Percentiles rank a stretch among this genome's conserved stretches.
Evolutionary conservation across 2,329 filamentous ascomycete species (phyloP).

Genomic region (Penicillium sp.): DNA sequence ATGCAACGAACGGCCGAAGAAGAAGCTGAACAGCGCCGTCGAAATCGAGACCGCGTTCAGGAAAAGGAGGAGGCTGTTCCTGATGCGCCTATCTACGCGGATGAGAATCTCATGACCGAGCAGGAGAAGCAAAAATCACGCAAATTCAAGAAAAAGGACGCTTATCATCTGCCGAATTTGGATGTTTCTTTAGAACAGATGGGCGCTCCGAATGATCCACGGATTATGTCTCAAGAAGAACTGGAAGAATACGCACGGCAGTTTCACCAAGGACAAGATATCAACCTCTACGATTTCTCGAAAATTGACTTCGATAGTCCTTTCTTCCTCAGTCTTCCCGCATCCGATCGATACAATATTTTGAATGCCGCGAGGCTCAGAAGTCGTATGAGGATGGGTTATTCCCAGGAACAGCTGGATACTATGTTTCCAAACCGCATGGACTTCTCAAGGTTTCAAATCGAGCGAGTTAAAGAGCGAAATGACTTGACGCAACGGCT

Average conservation of each 20-base stretch:
- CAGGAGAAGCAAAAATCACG: slow-evolving; percentile 71
- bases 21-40: slow-evolving; percentile 65
- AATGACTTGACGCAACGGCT: slow-evolving; percentile 92
- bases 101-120: slow-evolving; percentile 79
- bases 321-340: slow-evolving; percentile 88
- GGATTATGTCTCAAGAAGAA: slow-evolving; percentile 95
- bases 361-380: slow-evolving; percentile 87
- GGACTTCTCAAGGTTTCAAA: slow-evolving; percentile 95
- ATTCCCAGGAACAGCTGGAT: slow-evolving; percentile 94
- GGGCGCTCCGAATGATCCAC: slow-evolving; percentile 85
- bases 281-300: slow-evolving; percentile 87
- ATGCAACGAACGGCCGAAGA: slow-evolving; percentile 90
- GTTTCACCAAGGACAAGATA: slow-evolving; percentile 88
- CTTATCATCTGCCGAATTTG: slow-evolving; percentile 90
- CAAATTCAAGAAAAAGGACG: slow-evolving; percentile 85
- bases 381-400: slow-evolving; percentile 87
- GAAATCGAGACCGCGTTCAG: slow-evolving; percentile 42
- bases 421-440: slow-evolving; percentile 96
- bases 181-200: slow-evolving; percentile 75
- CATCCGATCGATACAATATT: slow-evolving; percentile 93
- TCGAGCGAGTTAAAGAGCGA: slow-evolving; percentile 85
- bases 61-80: slow-evolving; percentile 66
- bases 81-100: slow-evolving; percentile 77
- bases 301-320: slow-evolving; percentile 97
- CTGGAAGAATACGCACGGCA: slow-evolving; percentile 90